phyloP scores from a whole-genome alignment of 192 early-diverging fungal genomes.

The Lobosporangium transversale region DNA sequence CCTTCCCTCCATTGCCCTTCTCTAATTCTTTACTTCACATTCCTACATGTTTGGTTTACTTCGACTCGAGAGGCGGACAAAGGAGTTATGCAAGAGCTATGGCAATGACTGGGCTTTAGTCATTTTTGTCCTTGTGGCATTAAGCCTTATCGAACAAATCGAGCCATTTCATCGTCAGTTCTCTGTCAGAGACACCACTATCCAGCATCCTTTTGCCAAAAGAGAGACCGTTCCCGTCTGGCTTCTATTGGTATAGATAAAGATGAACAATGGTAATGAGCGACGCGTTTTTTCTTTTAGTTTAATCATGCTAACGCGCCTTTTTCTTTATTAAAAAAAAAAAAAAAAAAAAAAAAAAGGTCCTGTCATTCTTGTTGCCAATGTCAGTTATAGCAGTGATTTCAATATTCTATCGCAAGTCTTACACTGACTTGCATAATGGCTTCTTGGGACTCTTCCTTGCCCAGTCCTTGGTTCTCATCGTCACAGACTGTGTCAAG shows the following conservation, averaged over 20 bases:
- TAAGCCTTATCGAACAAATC: slow-evolving; percentile 66
- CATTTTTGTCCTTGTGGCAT: slow-evolving; percentile 64
- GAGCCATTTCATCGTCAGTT: slow-evolving; percentile 82
- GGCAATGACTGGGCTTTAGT: slow-evolving; percentile 62
- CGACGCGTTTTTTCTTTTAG: too few species aligned
- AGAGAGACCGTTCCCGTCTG: slow-evolving; percentile 60
- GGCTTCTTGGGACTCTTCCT: slow-evolving; percentile 56
- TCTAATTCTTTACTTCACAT: neutral
- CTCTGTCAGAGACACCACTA: slow-evolving; percentile 75
- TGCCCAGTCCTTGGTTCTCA: slow-evolving; percentile 53
- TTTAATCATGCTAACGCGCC: neutral
- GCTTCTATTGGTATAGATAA: slow-evolving; percentile 34
- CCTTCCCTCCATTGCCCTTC: neutral
- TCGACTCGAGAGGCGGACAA: slow-evolving; percentile 23
- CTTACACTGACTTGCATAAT: slow-evolving; percentile 52
- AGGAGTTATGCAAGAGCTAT: slow-evolving; percentile 32
- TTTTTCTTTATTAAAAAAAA: too few species aligned
- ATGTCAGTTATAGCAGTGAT: slow-evolving; percentile 34
- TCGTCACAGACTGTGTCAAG: slow-evolving; percentile 64
- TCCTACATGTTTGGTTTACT: slow-evolving; percentile 16
- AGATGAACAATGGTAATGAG: neutral
- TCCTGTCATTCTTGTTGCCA: slow-evolving; percentile 54
- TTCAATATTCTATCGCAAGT: slow-evolving; percentile 47
- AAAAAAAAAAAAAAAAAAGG: too few species aligned
- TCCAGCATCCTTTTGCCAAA: slow-evolving; percentile 70